phyloP scores from a whole-genome alignment of 306 rosid species.

The Biancaea sappan region DNA sequence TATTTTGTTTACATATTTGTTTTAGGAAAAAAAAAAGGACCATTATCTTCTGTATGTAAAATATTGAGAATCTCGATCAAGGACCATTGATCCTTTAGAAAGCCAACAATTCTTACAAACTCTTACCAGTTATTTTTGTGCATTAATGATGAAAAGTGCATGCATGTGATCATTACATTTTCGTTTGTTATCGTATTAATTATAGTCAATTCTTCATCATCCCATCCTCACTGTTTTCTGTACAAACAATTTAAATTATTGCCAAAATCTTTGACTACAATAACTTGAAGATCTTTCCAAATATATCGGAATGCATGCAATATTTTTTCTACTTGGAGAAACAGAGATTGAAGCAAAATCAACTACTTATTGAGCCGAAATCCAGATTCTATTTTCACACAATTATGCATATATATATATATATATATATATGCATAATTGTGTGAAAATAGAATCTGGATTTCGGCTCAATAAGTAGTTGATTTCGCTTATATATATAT shows the following conservation, averaged over 20 bases:
- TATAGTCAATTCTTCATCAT: conserved; percentile 22
- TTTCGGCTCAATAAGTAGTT: too few species aligned
- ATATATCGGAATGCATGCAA: background rate
- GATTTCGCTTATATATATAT: too few species aligned
- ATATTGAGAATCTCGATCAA: background rate
- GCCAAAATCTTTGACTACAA: conserved; percentile 22
- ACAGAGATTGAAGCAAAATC: background rate
- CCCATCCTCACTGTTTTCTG: conserved; percentile 27
- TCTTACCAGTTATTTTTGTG: background rate
- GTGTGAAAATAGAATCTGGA: too few species aligned
- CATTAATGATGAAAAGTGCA: conserved; percentile 26
- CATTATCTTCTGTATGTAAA: background rate
- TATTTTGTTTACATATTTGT: too few species aligned
- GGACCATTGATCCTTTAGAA: background rate
- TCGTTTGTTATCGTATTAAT: background rate
- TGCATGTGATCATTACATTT: conserved; percentile 35
- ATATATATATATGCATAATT: too few species aligned
- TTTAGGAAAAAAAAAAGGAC: too few species aligned
- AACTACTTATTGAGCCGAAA: too few species aligned
- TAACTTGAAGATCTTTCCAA: background rate
- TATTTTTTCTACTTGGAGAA: background rate
- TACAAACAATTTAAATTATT: conserved; percentile 15
- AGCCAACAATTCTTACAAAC: background rate
- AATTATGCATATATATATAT: too few species aligned
- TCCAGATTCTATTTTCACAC: too few species aligned